Percentiles rank a stretch among this genome's conserved stretches.
Evolutionary conservation across 768 basidiomycete species (phyloP).

Genomic region (Rossbeevera mucosa): DNA sequence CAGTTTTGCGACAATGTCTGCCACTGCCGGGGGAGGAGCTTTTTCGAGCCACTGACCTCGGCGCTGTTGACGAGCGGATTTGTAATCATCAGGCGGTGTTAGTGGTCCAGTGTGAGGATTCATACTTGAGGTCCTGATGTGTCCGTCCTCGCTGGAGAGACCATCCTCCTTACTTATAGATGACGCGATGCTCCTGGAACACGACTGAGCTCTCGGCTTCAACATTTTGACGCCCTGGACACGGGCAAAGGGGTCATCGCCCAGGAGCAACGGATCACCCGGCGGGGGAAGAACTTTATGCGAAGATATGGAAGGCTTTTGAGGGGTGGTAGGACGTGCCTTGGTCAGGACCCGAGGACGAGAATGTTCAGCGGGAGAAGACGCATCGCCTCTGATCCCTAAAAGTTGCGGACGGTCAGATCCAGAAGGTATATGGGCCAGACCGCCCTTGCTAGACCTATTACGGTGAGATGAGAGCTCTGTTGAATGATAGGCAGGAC

Average conservation of each 20-base stretch:
- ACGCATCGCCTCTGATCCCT: slow-evolving; percentile 6
- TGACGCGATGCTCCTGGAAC: neutral
- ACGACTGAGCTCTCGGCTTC: slow-evolving; percentile 13
- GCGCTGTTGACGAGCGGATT: slow-evolving; percentile 36
- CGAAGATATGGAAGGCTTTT: slow-evolving; percentile 13
- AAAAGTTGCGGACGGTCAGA: slow-evolving; percentile 9
- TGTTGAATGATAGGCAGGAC: slow-evolving; percentile 2
- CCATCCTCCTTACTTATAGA: slow-evolving; percentile 5
- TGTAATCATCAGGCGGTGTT: slow-evolving; percentile 36
- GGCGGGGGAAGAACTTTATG: slow-evolving; percentile 8
- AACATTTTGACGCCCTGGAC: slow-evolving; percentile 49
- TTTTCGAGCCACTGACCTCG: slow-evolving; percentile 41
- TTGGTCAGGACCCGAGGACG: slow-evolving; percentile 30
- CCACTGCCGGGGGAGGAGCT: slow-evolving; percentile 32
- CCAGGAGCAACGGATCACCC: slow-evolving; percentile 27
- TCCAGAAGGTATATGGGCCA: slow-evolving; percentile 2
- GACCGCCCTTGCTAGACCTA: slow-evolving; percentile 16
- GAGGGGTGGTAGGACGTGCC: slow-evolving; percentile 32
- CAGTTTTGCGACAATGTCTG: slow-evolving; percentile 28
- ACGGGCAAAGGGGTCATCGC: slow-evolving; percentile 48
- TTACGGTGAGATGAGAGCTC: slow-evolving; percentile 14
- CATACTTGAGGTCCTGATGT: neutral
- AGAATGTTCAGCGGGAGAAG: slow-evolving; percentile 5
- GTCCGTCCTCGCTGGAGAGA: slow-evolving; percentile 7
- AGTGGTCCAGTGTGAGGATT: neutral